phyloP scores from a whole-genome alignment of 2,329 filamentous ascomycete genomes.

The Cytospora paraplurivora region DNA sequence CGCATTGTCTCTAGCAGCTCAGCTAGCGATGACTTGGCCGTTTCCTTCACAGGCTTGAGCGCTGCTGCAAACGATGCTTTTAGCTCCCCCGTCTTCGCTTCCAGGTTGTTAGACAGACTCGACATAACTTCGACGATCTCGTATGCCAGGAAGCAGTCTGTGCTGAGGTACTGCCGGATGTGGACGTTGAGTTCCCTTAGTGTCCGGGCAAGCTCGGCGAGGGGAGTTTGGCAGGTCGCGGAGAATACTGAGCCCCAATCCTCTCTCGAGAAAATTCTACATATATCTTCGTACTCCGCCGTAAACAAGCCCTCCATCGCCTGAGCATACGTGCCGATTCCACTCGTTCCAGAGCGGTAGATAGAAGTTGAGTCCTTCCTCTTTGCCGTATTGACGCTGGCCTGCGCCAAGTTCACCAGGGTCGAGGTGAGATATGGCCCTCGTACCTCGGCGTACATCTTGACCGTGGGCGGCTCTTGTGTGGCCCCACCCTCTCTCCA shows the following conservation, averaged over 20 bases:
- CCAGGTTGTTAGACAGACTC: constrained; percentile 74
- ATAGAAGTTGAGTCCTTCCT: constrained; percentile 80
- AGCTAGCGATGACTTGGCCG: constrained; percentile 80
- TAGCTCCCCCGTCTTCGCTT: constrained; percentile 80
- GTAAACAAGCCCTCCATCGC: constrained; percentile 85
- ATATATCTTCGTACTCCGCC: constrained; percentile 89
- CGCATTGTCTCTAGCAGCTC: constrained; percentile 84
- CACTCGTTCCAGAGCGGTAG: constrained; percentile 86
- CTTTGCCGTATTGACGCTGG: constrained; percentile 80
- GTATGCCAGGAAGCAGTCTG: constrained; percentile 93
- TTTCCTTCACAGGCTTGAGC: constrained; percentile 86
- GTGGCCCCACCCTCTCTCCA: constrained; percentile 50
- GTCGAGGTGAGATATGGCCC: constrained; percentile 84
- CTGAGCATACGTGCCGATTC: constrained; percentile 85
- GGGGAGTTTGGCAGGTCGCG: constrained; percentile 73
- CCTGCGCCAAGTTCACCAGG: constrained; percentile 82
- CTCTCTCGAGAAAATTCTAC: constrained; percentile 80
- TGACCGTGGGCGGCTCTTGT: constrained; percentile 71
- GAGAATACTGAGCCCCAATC: constrained; percentile 82
- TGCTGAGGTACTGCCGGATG: constrained; percentile 81
- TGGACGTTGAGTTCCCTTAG: constrained; percentile 87
- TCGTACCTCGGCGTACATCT: constrained; percentile 82
- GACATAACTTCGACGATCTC: constrained; percentile 93
- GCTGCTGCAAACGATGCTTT: constrained; percentile 82
- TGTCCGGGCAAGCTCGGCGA: constrained; percentile 83